These are phyloP conservation scores for Beauveria bassiana DNA, from an alignment of 2,329 filamentous ascomycete species.

Conservation along the genomic window DNA sequence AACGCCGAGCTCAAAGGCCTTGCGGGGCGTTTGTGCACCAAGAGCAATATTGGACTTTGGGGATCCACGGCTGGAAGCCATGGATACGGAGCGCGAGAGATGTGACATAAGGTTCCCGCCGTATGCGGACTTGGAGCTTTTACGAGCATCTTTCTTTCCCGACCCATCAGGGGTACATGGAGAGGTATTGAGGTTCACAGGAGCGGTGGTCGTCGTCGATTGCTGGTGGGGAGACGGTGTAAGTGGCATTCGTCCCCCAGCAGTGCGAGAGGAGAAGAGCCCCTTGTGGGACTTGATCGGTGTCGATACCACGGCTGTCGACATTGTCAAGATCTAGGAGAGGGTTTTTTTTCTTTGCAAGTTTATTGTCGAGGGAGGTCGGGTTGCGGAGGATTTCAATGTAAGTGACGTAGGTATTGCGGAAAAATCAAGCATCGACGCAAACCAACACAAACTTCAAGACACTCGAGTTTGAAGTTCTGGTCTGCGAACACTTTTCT, in stretches of 20 bases:
- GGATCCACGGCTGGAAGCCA: constrained; percentile 68
- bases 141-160: constrained; percentile 41
- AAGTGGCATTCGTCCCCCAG: constrained; percentile 88
- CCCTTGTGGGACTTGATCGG: constrained; percentile 92
- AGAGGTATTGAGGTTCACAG: constrained; percentile 54
- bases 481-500: constrained; percentile 39
- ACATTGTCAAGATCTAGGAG: constrained; percentile 52
- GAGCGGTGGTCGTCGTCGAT: constrained; percentile 40
- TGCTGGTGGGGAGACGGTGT: constrained; percentile 81
- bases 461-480: constrained; percentile 54
- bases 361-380: not conserved
- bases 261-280: constrained; percentile 85
- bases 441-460: constrained; percentile 45
- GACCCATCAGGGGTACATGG: constrained; percentile 67
- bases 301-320: constrained; percentile 71
- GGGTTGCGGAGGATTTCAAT: not conserved
- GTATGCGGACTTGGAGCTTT: constrained; percentile 64
- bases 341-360: not conserved
- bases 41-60: constrained; percentile 95
- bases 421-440: constrained; percentile 28
- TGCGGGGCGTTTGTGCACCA: constrained; percentile 66
- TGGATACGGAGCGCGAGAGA: constrained; percentile 62
- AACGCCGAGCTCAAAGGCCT: constrained; percentile 76
- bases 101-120: constrained; percentile 72
- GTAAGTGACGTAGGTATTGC: constrained; percentile 27